phyloP scores from a whole-genome alignment of 1,284 basidiomycete species.

The Tylopilus orsonianus region DNA sequence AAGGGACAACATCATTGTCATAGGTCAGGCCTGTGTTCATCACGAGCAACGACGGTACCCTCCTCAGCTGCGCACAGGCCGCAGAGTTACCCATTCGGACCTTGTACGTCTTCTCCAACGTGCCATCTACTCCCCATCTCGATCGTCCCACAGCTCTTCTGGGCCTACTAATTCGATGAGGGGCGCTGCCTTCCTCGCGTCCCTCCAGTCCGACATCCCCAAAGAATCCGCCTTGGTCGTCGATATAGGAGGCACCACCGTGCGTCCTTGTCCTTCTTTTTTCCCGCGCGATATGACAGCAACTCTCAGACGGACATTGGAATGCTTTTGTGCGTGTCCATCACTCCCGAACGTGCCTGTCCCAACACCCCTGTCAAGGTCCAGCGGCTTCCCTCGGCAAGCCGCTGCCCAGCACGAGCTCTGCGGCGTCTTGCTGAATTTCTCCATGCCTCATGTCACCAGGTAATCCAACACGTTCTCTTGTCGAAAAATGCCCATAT shows the following conservation, averaged over 20 bases:
- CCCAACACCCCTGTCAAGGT: slow-evolving; percentile 24
- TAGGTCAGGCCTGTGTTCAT: slow-evolving; percentile 64
- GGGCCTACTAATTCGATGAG: slow-evolving; percentile 69
- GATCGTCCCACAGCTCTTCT: slow-evolving; percentile 39
- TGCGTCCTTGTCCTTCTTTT: slow-evolving; percentile 29
- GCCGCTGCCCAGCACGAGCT: slow-evolving; percentile 47
- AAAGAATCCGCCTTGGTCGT: slow-evolving; percentile 50
- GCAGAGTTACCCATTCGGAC: slow-evolving; percentile 60
- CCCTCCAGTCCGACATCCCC: slow-evolving; percentile 36
- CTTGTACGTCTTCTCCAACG: slow-evolving; percentile 43
- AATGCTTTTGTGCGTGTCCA: slow-evolving; percentile 33
- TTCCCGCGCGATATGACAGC: slow-evolving; percentile 19
- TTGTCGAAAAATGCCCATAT: not conserved
- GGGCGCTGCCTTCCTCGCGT: slow-evolving; percentile 56
- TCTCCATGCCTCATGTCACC: slow-evolving; percentile 41
- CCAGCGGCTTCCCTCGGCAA: slow-evolving; percentile 47
- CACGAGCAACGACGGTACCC: slow-evolving; percentile 61
- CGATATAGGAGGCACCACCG: slow-evolving; percentile 58
- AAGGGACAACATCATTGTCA: slow-evolving; percentile 41
- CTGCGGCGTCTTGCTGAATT: slow-evolving; percentile 35
- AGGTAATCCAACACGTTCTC: slow-evolving; percentile 29
- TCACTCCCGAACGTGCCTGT: not conserved
- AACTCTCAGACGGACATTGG: slow-evolving; percentile 36
- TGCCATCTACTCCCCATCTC: slow-evolving; percentile 1
- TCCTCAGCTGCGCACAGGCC: slow-evolving; percentile 50